Percentiles rank a stretch among this genome's conserved stretches.
These are phyloP conservation scores for Pseudogymnoascus sp. DNA, from an alignment of 2,329 filamentous ascomycete genomes.

Conservation along the genomic window DNA sequence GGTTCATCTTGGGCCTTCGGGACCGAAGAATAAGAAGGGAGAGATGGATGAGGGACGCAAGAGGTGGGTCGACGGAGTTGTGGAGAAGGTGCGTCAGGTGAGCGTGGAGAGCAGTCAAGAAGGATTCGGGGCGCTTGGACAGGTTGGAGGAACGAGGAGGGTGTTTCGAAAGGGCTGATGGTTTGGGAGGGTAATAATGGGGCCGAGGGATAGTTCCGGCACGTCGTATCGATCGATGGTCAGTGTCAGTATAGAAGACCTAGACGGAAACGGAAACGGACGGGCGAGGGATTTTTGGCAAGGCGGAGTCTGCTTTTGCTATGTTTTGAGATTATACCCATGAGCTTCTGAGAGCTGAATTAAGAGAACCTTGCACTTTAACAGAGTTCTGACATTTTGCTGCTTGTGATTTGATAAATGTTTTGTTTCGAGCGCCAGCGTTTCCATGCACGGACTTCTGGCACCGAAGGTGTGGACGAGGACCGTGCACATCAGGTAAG, in stretches of 20 bases:
- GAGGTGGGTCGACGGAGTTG: constrained; percentile 77
- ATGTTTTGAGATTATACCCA: constrained; percentile 9
- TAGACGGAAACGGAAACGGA: background rate
- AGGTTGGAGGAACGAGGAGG: constrained; percentile 65
- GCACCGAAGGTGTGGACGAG: background rate
- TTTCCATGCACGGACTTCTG: background rate
- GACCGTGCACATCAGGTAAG: background rate
- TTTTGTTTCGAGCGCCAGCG: background rate
- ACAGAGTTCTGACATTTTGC: background rate
- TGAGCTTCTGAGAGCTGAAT: background rate
- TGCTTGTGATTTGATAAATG: background rate
- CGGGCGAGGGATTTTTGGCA: background rate
- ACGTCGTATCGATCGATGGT: background rate
- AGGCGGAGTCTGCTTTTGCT: constrained; percentile 2
- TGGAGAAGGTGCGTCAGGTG: constrained; percentile 68
- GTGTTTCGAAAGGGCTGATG: constrained; percentile 48
- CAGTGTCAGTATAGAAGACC: background rate
- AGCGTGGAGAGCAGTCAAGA: constrained; percentile 49
- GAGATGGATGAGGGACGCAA: constrained; percentile 66
- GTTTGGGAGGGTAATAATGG: background rate
- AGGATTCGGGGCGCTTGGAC: constrained; percentile 62
- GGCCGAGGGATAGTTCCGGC: background rate
- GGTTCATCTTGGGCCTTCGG: constrained; percentile 60
- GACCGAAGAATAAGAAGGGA: constrained; percentile 57
- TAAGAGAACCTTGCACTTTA: constrained; percentile 4